These are phyloP conservation scores for Microstegium vimineum DNA, from an alignment of 176 grass and related monocot species.

Conservation along the genomic window DNA sequence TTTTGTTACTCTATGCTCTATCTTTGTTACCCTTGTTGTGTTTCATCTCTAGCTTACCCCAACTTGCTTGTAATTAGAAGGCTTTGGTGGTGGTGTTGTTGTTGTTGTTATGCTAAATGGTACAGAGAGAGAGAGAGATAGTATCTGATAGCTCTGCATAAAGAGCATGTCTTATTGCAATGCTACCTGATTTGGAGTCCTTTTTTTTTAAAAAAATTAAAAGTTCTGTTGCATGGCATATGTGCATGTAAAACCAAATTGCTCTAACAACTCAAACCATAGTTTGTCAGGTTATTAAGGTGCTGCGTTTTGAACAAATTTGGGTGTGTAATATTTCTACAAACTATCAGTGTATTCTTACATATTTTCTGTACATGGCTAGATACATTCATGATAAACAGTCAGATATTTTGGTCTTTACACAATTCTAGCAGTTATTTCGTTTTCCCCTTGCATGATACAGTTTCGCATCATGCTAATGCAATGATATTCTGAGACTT, in stretches of 20 bases:
- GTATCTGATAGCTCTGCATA: background rate
- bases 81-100: background rate
- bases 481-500: conserved; percentile 20
- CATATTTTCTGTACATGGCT: background rate
- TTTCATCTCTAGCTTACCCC: background rate
- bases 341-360: background rate
- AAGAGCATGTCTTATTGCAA: background rate
- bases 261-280: background rate
- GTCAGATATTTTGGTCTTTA: background rate
- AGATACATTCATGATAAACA: background rate
- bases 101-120: background rate
- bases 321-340: conserved; percentile 2
- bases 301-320: background rate
- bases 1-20: background rate
- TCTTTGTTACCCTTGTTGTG: background rate
- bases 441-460: background rate
- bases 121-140: background rate
- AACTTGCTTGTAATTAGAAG: background rate
- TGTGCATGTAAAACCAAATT: background rate
- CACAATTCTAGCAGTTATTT: background rate
- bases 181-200: background rate
- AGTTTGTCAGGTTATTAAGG: background rate
- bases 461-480: background rate
- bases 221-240: background rate
- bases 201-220: background rate